Evolutionary conservation across 768 basidiomycete genomes (phyloP), one percentile per base, ranked within the genome.

Genomic region (Infundibulicybe gibba): DNA sequence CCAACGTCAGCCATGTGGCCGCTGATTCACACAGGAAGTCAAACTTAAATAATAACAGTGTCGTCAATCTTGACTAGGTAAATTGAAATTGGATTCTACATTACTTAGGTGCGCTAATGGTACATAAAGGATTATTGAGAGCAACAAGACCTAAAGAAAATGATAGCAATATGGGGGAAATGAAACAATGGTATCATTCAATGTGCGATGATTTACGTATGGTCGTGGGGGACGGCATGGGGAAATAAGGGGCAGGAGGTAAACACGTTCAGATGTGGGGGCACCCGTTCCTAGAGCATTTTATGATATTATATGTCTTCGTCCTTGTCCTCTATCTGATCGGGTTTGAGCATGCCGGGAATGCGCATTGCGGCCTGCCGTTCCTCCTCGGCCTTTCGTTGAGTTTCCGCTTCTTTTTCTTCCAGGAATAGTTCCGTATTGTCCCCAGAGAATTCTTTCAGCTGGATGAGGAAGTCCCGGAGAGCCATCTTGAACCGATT

Each of bases 331-430:
- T 94, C 91, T 63, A 97, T 61, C 66, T 94, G 91, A 56, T 87
- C 89, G 34, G 94, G 94, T 67, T 97, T 97, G 64, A 97, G 78
- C 88, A 97, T 89, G 34, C 97, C 97, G n/a, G 94, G 95, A 50
- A 98, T 92, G 54, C 90, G 81, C 78, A 90, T 88, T 19, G 94
- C 93, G 32, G 86, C 79, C 69, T 93, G 82, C 44, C 85, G 85
- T 67, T 97, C 94, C 50, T 83, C 87, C 54, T 87, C 81, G 0
- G 81, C 83, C 69, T 89, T 87, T 63, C 71, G 75, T 61, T 85
- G 79, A 16, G 76, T 74, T 65, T 95, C 95, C 3, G 80, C 78
- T 63, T 97, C 94, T 67, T 93, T 95, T 68, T 98, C 97, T 59
- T 97, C 95, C 55, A 92, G 72, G 70, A 76, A 97, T 32, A 97